A percentile compares a stretch with the other conserved stretches of the same genome.
Conservation (phyloP, 352 stramenopile genomes). For the Pythium phragmitis region DNA sequence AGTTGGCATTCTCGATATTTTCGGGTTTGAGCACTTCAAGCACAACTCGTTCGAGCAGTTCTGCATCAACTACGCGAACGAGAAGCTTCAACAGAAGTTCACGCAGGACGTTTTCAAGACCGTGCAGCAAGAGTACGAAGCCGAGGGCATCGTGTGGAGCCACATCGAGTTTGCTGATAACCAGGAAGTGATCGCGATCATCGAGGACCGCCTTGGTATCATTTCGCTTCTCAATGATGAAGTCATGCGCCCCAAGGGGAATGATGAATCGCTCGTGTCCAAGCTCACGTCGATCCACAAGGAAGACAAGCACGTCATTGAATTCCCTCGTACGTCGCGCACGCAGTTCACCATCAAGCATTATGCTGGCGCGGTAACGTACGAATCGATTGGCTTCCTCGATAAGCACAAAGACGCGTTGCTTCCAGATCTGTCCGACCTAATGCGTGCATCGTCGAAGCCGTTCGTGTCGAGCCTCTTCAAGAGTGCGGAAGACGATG, state of each 20-base stretch:
- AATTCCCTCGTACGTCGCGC: constrained; percentile 72
- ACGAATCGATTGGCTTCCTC: constrained; percentile 91
- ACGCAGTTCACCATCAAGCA: constrained; percentile 93
- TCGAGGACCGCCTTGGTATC: constrained; percentile 87
- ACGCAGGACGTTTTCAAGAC: constrained; percentile 90
- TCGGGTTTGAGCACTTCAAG: constrained; percentile 94
- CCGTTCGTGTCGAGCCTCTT: constrained; percentile 60
- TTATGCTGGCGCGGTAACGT: constrained; percentile 92
- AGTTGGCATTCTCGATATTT: constrained; percentile 93
- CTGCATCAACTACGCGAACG: constrained; percentile 93
- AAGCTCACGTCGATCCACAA: constrained; percentile 81
- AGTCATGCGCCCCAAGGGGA: constrained; percentile 86
- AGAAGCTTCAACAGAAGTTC: constrained; percentile 93
- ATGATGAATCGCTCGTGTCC: constrained; percentile 73
- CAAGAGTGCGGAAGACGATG: constrained; percentile 24
- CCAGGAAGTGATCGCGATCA: constrained; percentile 83
- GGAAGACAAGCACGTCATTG: constrained; percentile 74
- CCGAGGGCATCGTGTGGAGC: constrained; percentile 91
- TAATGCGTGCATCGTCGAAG: constrained; percentile 72
- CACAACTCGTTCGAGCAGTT: constrained; percentile 95
- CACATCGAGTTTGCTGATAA: constrained; percentile 93
- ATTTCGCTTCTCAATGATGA: constrained; percentile 90
- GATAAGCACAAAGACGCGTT: constrained; percentile 96
- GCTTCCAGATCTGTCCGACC: constrained; percentile 90
- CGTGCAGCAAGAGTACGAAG: constrained; percentile 87